Evolutionary conservation across 352 stramenopile species (phyloP).

Genomic region (Peronosclerospora sorghi): DNA sequence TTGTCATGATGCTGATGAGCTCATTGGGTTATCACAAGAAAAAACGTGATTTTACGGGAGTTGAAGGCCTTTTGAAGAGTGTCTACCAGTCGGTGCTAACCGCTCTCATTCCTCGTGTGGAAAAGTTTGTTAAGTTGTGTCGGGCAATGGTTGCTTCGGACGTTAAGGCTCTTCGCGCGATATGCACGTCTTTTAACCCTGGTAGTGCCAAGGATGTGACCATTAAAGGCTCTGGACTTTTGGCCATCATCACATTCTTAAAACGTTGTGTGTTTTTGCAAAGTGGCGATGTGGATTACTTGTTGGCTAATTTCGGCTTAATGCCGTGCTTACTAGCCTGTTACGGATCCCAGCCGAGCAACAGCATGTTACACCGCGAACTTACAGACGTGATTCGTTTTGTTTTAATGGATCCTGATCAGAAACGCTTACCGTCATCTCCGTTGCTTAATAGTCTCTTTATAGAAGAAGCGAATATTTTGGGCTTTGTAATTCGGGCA

Average conservation of each 20-base stretch:
- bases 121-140: conserved; percentile 71
- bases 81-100: conserved; percentile 35
- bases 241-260: conserved; percentile 73
- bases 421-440: conserved; percentile 68
- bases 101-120: conserved; percentile 50
- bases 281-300: conserved; percentile 47
- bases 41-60: conserved; percentile 60
- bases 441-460: conserved; percentile 75
- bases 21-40: conserved; percentile 79
- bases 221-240: conserved; percentile 51
- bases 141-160: conserved; percentile 51
- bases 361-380: conserved; percentile 78
- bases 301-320: conserved; percentile 63
- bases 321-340: conserved; percentile 77
- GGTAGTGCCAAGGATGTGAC: conserved; percentile 37
- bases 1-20: conserved; percentile 82
- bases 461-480: conserved; percentile 49
- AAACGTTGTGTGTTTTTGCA: conserved; percentile 79
- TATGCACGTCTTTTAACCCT: conserved; percentile 33
- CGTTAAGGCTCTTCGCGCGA: conserved; percentile 25
- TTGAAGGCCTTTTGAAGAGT: conserved; percentile 49
- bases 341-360: conserved; percentile 66
- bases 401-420: conserved; percentile 74
- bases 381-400: conserved; percentile 82
- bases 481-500: conserved; percentile 73